A percentile compares a stretch with the other conserved stretches of the same genome.
Evolutionary conservation across 208 protist genomes (phyloP).

Genomic region (Histomonas meleagridis): DNA sequence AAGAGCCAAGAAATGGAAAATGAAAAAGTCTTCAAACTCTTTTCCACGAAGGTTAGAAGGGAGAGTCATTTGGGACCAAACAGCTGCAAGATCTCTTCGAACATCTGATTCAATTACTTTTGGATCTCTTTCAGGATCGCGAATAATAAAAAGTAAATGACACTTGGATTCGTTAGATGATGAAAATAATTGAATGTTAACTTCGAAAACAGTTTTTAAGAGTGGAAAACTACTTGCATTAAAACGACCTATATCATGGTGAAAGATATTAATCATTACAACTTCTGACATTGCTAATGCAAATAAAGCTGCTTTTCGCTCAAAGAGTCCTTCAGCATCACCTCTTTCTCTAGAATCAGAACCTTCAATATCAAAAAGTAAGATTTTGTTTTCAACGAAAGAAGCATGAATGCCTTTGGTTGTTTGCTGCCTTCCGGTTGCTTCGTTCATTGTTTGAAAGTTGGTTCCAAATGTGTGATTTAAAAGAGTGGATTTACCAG

Average conservation of each 20-base stretch:
- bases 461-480: slow-evolving; percentile 36
- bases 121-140: slow-evolving; percentile 11
- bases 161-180: slow-evolving; percentile 25
- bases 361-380: slow-evolving; percentile 45
- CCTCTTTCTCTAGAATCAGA: slow-evolving; percentile 37
- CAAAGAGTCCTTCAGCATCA: slow-evolving; percentile 36
- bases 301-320: slow-evolving; percentile 40
- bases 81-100: background rate
- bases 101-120: slow-evolving; percentile 24
- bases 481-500: slow-evolving; percentile 39
- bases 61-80: slow-evolving; percentile 35
- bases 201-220: slow-evolving; percentile 40
- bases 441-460: slow-evolving; percentile 41
- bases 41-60: background rate
- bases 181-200: slow-evolving; percentile 40
- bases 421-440: slow-evolving; percentile 37
- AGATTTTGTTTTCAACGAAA: background rate
- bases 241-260: slow-evolving; percentile 43
- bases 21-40: slow-evolving; percentile 36
- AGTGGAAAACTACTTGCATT: slow-evolving; percentile 37
- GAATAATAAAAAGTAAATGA: slow-evolving; percentile 40
- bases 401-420: slow-evolving; percentile 41
- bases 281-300: slow-evolving; percentile 42
- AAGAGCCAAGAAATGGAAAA: slow-evolving; percentile 38
- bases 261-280: slow-evolving; percentile 44